Evolutionary conservation across 441 rosid species (phyloP).

Genomic region (Pelargonium myrrhifolium): DNA sequence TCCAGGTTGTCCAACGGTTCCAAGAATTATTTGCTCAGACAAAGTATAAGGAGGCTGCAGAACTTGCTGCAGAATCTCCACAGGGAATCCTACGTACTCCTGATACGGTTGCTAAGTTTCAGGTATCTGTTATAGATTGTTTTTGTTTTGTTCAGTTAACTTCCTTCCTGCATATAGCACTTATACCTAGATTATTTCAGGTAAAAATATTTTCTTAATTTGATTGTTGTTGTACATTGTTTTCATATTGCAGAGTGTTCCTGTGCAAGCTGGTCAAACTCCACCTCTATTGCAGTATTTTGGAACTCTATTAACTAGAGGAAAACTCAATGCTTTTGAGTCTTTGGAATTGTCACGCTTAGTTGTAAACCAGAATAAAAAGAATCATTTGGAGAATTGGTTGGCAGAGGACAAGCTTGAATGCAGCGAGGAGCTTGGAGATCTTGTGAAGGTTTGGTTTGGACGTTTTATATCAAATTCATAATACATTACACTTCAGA

Average conservation of each 20-base stretch:
- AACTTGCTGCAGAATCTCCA: slow-evolving; percentile 99
- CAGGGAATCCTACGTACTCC: slow-evolving; percentile 97
- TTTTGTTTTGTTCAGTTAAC: too few species aligned
- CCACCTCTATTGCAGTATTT: slow-evolving; percentile 97
- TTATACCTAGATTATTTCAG: too few species aligned
- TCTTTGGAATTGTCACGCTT: slow-evolving; percentile 97
- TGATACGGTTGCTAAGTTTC: slow-evolving; percentile 96
- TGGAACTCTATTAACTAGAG: slow-evolving; percentile 93
- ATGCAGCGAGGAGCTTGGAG: slow-evolving; percentile 99
- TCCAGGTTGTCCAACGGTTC: slow-evolving; percentile 95
- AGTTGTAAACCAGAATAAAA: slow-evolving; percentile 97
- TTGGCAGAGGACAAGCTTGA: slow-evolving; percentile 98
- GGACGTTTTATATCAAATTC: slow-evolving; percentile 4
- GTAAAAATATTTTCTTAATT: too few species aligned
- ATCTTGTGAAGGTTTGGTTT: slow-evolving; percentile 87
- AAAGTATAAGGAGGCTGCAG: slow-evolving; percentile 99
- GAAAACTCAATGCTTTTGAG: slow-evolving; percentile 94
- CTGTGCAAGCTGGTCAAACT: slow-evolving; percentile 98
- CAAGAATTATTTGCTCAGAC: slow-evolving; percentile 98
- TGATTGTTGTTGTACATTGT: too few species aligned
- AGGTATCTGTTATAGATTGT: slow-evolving; percentile 36
- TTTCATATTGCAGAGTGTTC: slow-evolving; percentile 74
- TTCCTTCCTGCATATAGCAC: too few species aligned
- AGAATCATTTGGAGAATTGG: slow-evolving; percentile 96
- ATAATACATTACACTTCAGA: too few species aligned